A percentile compares a stretch with the other conserved stretches of the same genome.
phyloP scores from a whole-genome alignment of 306 rosid genomes.

The Lathyrus sativus region DNA sequence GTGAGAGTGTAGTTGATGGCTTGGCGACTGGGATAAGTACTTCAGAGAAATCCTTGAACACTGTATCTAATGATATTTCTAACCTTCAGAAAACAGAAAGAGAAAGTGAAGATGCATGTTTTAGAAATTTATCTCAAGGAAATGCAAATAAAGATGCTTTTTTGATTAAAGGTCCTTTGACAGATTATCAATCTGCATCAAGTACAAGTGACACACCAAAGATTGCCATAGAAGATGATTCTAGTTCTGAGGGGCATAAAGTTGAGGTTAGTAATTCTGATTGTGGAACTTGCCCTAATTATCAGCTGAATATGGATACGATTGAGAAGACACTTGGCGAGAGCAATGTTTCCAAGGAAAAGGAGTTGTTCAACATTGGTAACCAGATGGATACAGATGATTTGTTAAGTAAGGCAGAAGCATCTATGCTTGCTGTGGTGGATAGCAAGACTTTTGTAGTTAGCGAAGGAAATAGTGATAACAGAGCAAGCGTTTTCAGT shows the following conservation, averaged over 20 bases:
- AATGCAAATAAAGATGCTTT: constrained; percentile 47
- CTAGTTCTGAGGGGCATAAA: constrained; percentile 39
- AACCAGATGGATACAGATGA: constrained; percentile 45
- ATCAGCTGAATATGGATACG: constrained; percentile 44
- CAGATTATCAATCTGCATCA: constrained; percentile 46
- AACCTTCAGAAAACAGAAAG: constrained; percentile 42
- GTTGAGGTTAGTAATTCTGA: constrained; percentile 41
- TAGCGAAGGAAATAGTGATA: constrained; percentile 40
- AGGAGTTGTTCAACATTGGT: constrained; percentile 40
- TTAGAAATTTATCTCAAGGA: constrained; percentile 40
- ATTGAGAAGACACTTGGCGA: constrained; percentile 39
- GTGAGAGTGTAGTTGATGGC: too few species aligned
- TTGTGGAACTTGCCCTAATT: constrained; percentile 38
- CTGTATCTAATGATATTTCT: too few species aligned
- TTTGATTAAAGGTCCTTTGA: constrained; percentile 31
- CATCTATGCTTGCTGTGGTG: constrained; percentile 37
- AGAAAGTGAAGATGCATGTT: constrained; percentile 39
- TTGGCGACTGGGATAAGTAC: too few species aligned
- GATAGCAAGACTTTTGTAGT: constrained; percentile 38
- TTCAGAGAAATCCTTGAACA: too few species aligned
- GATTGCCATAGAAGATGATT: constrained; percentile 42
- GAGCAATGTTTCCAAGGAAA: constrained; percentile 40
- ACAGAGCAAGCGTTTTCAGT: constrained; percentile 37
- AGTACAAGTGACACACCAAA: constrained; percentile 36
- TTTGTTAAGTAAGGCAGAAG: constrained; percentile 45